Percentiles rank a stretch among this genome's conserved stretches.
phyloP scores from a whole-genome alignment of 768 basidiomycete species.

The Sporobolomyces roseus region DNA sequence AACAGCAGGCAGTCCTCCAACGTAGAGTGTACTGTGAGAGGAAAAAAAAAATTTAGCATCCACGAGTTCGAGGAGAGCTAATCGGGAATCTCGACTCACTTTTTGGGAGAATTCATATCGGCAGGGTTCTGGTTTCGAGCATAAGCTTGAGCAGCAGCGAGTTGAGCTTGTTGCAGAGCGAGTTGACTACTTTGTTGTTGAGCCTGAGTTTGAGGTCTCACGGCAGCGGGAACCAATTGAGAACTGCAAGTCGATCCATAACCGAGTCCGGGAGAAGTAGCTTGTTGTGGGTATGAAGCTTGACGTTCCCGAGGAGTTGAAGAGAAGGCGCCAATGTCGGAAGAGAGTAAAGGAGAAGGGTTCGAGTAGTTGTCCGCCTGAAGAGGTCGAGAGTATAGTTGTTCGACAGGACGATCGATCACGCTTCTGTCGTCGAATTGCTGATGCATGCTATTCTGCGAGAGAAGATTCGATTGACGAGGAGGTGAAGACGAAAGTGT shows the following conservation, averaged over 20 bases:
- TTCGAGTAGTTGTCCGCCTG: background rate
- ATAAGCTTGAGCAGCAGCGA: constrained; percentile 9
- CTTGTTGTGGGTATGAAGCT: background rate
- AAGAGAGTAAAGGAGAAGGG: background rate
- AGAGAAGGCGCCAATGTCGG: background rate
- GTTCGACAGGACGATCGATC: no score
- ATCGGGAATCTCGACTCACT: constrained; percentile 5
- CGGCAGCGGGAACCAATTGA: constrained; percentile 10
- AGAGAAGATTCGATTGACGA: constrained; percentile 8
- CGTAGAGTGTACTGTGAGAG: constrained; percentile 75
- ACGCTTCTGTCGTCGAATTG: no score
- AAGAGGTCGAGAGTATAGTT: no score
- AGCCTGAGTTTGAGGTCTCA: constrained; percentile 11
- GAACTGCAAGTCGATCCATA: background rate
- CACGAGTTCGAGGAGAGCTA: background rate
- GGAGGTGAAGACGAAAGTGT: no score
- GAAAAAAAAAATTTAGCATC: background rate
- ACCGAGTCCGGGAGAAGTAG: background rate
- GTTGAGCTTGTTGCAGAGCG: constrained; percentile 1
- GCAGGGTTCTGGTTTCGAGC: constrained; percentile 38
- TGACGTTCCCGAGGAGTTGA: background rate
- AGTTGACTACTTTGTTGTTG: constrained; percentile 8
- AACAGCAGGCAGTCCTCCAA: constrained; percentile 85
- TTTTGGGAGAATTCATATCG: constrained; percentile 42
- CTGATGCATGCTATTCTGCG: no score